A percentile compares a stretch with the other conserved stretches of the same genome.
These are phyloP conservation scores for Hymenoscyphus fructigenus DNA, from an alignment of 2,329 filamentous ascomycete species.

Conservation along the genomic window DNA sequence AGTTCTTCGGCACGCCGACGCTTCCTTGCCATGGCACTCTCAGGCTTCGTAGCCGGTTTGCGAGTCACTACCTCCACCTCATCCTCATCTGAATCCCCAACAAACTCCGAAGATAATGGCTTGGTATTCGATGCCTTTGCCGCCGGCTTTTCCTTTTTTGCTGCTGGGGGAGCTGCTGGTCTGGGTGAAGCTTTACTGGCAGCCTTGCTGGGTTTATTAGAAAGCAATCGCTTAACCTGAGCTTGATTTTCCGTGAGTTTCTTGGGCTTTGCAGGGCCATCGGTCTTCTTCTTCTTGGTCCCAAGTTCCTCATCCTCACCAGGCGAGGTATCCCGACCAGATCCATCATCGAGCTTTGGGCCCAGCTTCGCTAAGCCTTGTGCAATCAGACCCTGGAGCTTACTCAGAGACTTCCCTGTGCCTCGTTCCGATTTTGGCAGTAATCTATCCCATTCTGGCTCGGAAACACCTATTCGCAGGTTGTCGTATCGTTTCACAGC, in stretches of 20 bases:
- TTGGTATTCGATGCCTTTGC: constrained; percentile 25
- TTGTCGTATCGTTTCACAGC: constrained; percentile 60
- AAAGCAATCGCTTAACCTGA: constrained; percentile 55
- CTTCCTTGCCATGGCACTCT: constrained; percentile 41
- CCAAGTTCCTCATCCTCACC: constrained; percentile 42
- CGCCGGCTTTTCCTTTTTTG: constrained; percentile 23
- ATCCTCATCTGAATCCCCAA: constrained; percentile 36
- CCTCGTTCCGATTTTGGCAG: constrained; percentile 57
- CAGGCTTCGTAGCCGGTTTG: constrained; percentile 42
- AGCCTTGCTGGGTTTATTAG: constrained; percentile 35
- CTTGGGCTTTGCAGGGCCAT: constrained; percentile 49
- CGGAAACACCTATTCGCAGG: constrained; percentile 53
- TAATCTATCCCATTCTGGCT: constrained; percentile 62
- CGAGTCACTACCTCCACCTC: constrained; percentile 13
- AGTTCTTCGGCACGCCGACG: constrained; percentile 47
- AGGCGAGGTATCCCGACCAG: constrained; percentile 39
- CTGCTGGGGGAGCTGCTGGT: constrained; percentile 25
- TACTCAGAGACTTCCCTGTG: constrained; percentile 60
- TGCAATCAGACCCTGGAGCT: constrained; percentile 58
- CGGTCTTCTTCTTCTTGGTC: constrained; percentile 29
- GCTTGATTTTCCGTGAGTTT: constrained; percentile 54
- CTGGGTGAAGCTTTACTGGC: constrained; percentile 26
- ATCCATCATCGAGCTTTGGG: constrained; percentile 51
- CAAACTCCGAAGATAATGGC: constrained; percentile 35
- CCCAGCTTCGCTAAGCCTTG: constrained; percentile 54